Percentiles rank a stretch among this genome's conserved stretches.
These are phyloP conservation scores for Rhynchospora pubera DNA, from an alignment of 176 grass and related monocot species.

Conservation along the genomic window DNA sequence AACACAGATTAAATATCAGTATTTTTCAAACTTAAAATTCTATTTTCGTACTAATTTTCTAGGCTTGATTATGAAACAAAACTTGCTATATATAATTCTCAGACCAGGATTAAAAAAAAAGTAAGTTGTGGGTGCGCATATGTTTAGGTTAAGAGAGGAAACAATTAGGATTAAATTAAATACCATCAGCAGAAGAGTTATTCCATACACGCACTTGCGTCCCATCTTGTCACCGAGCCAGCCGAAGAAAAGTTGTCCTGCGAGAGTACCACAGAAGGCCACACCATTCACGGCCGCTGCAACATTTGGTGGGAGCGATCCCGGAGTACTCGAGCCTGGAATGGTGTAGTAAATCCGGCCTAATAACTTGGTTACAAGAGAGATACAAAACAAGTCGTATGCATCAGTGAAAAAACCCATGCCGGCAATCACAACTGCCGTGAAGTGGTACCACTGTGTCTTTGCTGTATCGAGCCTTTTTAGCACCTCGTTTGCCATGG, in stretches of 20 bases:
- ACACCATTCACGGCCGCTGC: constrained; percentile 61
- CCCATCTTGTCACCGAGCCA: constrained; percentile 92
- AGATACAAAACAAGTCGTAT: constrained; percentile 45
- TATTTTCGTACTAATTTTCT: not conserved
- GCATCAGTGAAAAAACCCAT: constrained; percentile 45
- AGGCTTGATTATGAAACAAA: not conserved
- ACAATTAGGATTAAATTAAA: constrained; percentile 29
- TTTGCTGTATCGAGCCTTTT: constrained; percentile 46
- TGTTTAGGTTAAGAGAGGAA: not conserved
- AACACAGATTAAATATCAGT: not conserved
- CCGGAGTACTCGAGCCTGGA: constrained; percentile 34
- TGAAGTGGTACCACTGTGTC: constrained; percentile 88
- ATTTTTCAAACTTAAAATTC: not conserved
- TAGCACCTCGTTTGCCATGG: constrained; percentile 30
- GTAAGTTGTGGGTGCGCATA: not conserved
- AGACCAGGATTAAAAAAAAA: not conserved
- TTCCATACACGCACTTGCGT: constrained; percentile 71
- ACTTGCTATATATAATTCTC: not conserved
- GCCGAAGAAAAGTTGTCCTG: constrained; percentile 82
- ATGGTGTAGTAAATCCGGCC: constrained; percentile 64
- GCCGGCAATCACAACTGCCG: constrained; percentile 45
- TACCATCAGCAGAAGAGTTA: constrained; percentile 79
- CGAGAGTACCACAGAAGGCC: constrained; percentile 60
- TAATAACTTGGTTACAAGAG: constrained; percentile 66
- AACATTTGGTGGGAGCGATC: constrained; percentile 42